A percentile compares a stretch with the other conserved stretches of the same genome.
These are phyloP conservation scores for Cercophora samala DNA, from an alignment of 495 filamentous ascomycete genomes.

Conservation along the genomic window DNA sequence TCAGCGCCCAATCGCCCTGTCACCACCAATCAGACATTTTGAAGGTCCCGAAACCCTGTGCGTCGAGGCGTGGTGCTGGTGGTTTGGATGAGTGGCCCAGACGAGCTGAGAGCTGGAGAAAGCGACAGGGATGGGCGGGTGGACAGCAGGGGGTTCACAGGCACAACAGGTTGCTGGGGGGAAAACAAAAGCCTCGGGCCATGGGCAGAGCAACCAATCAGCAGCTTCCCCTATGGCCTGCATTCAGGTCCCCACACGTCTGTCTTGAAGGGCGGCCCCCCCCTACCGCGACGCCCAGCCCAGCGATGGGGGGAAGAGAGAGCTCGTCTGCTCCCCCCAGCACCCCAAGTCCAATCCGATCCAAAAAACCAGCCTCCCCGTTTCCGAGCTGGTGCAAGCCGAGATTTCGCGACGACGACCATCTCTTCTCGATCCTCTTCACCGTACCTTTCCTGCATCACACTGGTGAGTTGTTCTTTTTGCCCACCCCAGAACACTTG, in stretches of 20 bases:
- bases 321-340: conserved; percentile 8
- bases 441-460: conserved; percentile 11
- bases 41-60: neutral
- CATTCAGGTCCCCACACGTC: conserved; percentile 29
- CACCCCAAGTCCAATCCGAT: neutral
- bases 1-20: neutral
- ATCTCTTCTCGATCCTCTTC: conserved; percentile 10
- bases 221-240: conserved; percentile 5
- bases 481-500: conserved; percentile 1
- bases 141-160: conserved; percentile 6
- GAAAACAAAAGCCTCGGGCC: conserved; percentile 31
- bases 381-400: conserved; percentile 10
- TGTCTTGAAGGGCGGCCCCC: conserved; percentile 10
- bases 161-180: neutral
- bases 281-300: conserved; percentile 19
- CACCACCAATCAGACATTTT: conserved; percentile 1
- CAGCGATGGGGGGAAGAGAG: conserved; percentile 13
- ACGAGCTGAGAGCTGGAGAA: conserved; percentile 4
- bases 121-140: conserved; percentile 2
- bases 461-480: conserved; percentile 17
- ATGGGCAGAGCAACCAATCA: conserved; percentile 28
- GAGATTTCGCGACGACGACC: conserved; percentile 23
- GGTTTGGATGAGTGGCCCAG: conserved; percentile 6
- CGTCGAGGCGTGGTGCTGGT: conserved; percentile 1
- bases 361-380: conserved; percentile 26